Evolutionary conservation across 1,284 basidiomycete genomes (phyloP).

Genomic region (Tylopilus sp.): DNA sequence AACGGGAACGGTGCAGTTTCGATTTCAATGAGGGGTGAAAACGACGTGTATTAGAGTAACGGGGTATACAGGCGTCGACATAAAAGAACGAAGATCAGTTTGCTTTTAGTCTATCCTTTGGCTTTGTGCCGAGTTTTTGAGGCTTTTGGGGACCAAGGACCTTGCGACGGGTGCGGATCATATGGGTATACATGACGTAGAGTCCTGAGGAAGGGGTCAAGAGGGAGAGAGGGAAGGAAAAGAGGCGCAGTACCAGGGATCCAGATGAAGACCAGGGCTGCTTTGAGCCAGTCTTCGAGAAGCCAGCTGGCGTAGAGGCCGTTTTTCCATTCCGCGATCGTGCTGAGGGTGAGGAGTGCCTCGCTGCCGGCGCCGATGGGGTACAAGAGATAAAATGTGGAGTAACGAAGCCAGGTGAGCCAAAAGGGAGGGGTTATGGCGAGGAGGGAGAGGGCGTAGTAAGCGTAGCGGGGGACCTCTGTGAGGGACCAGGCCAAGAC

Average conservation of each 20-base stretch:
- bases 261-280: constrained; percentile 75
- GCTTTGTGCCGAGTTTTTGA: constrained; percentile 24
- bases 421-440: constrained; percentile 31
- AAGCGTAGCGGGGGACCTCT: constrained; percentile 89
- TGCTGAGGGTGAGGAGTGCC: constrained; percentile 77
- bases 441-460: constrained; percentile 75
- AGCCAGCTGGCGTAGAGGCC: constrained; percentile 40
- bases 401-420: constrained; percentile 76
- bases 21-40: constrained; percentile 4
- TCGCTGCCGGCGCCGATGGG: constrained; percentile 89
- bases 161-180: constrained; percentile 80
- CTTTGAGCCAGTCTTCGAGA: constrained; percentile 54
- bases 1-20: constrained; percentile 1
- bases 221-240: background rate
- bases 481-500: constrained; percentile 90
- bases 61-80: background rate
- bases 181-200: constrained; percentile 85
- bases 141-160: constrained; percentile 50
- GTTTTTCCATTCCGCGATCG: constrained; percentile 53
- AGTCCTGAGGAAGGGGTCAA: constrained; percentile 35
- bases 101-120: constrained; percentile 20
- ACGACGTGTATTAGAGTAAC: constrained; percentile 13
- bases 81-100: constrained; percentile 10
- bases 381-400: constrained; percentile 90
- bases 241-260: constrained; percentile 65